Evolutionary conservation across 108 stramenopile species (phyloP), one percentile per base, ranked within the genome.

Genomic region (Heterococcus sp.): DNA sequence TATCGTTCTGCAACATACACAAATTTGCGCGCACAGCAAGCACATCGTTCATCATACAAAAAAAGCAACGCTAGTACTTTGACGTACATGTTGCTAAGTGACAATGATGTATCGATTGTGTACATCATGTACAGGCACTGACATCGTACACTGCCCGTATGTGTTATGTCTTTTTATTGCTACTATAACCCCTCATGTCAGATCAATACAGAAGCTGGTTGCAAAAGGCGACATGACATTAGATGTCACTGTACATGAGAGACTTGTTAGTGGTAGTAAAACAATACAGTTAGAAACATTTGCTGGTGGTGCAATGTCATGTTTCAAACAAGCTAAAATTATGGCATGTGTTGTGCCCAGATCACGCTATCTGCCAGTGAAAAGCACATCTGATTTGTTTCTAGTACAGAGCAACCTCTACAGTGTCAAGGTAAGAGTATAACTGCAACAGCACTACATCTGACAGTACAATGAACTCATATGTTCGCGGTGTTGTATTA

Each of bases 341-440:
- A 35, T 81, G 72, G 65, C 79, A 28, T 65, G 72, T 37, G 69
- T 70, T 2, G 79, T 81, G 28, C 30, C 72, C 33, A 65, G 79
- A 31, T 71, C 39, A 11, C 79, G 79, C 29, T 81, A 80, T 34
- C 73, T 86, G 29, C 85, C 85, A 2, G 85, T 86, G 0, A 86
- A 86, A 35, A 77, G 83, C 5, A 84, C 85, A 0, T 84, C 85
- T 5, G 85, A 86, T 73, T 78, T 86, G 14, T 85, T 86, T 73
- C 73, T 86, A 1, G 84, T 86, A 36, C 85, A 86, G 84, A 80
- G 78, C 32, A 69, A 84, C 80, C 83, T 86, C 3, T 86, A 85
- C 74, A 78, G 68, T 26, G 73, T 86, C 30, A 75, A 75, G 46
- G 46, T 58, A 21, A 58, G 46, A 21, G n/a, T n/a, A n/a, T n/a